phyloP scores from a whole-genome alignment of 148 eudicot genomes.

The Rhododendron molle region DNA sequence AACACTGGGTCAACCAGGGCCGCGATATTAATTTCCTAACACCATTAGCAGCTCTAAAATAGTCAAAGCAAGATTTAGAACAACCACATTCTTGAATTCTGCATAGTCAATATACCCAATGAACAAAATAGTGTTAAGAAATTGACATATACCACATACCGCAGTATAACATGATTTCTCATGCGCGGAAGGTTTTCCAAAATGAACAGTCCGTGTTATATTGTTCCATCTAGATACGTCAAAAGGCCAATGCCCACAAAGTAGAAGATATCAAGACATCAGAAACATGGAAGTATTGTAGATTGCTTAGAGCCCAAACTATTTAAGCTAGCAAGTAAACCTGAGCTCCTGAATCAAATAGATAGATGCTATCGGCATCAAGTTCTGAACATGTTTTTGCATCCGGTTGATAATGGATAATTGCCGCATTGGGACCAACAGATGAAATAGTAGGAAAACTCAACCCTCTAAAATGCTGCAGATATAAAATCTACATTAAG shows the following conservation, averaged over 20 bases:
- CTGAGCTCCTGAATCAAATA: constrained; percentile 97
- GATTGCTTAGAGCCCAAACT: neutral
- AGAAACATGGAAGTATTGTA: constrained; percentile 6
- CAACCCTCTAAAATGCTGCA: constrained; percentile 87
- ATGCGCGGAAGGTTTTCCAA: constrained; percentile 87
- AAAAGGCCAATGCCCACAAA: constrained; percentile 8
- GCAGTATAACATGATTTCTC: constrained; percentile 91
- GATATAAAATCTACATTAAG: neutral
- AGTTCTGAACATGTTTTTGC: constrained; percentile 87
- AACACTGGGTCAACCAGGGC: neutral
- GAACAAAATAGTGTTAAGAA: neutral
- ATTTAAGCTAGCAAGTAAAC: constrained; percentile 30
- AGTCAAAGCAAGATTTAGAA: neutral
- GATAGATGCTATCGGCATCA: constrained; percentile 77
- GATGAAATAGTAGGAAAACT: constrained; percentile 97
- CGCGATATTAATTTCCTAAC: neutral
- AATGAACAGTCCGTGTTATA: constrained; percentile 95
- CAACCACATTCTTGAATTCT: neutral
- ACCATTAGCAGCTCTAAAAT: neutral
- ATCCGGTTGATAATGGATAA: constrained; percentile 76
- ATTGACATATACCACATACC: constrained; percentile 40
- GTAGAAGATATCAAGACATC: constrained; percentile 6
- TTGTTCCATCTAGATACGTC: constrained; percentile 95
- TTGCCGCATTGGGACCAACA: constrained; percentile 92
- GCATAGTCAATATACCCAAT: neutral